A percentile compares a stretch with the other conserved stretches of the same genome.
Evolutionary conservation across 139 green algal genomes (phyloP).

Genomic region (Chlorella sp.): DNA sequence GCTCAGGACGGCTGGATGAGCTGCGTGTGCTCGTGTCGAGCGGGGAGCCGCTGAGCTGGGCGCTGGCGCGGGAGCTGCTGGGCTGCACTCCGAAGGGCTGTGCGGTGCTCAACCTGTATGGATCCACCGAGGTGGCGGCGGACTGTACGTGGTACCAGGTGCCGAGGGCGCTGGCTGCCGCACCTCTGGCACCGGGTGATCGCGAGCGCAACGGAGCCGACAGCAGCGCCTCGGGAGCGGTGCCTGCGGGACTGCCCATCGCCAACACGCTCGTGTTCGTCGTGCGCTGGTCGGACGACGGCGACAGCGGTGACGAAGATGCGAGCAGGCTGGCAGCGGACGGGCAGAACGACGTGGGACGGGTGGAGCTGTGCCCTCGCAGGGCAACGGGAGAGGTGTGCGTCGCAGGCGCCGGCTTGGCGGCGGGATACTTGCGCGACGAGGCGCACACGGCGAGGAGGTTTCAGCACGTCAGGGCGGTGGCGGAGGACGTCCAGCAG

Average conservation of each 20-base stretch:
- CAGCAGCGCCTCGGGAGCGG: too few relatives aligned
- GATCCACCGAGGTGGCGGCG: conserved; percentile 20
- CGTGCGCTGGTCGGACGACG: neutral
- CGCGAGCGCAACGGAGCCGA: too few relatives aligned
- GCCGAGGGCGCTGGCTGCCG: neutral
- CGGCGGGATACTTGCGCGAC: conserved; percentile 29
- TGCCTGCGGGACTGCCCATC: neutral
- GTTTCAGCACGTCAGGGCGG: too few relatives aligned
- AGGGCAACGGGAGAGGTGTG: conserved; percentile 38
- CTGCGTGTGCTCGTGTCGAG: conserved; percentile 45
- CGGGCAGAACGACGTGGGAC: too few relatives aligned
- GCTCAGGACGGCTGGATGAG: neutral
- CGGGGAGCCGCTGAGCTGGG: conserved; percentile 39
- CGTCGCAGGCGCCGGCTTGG: conserved; percentile 34
- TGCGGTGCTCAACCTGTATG: conserved; percentile 55
- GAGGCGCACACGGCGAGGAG: neutral
- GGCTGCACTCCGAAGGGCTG: conserved; percentile 18
- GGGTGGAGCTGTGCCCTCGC: too few relatives aligned
- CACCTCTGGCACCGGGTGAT: too few relatives aligned
- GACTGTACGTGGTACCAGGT: conserved; percentile 12
- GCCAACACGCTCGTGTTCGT: neutral
- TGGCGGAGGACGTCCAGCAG: too few relatives aligned
- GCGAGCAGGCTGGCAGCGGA: too few relatives aligned
- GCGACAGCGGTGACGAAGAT: too few relatives aligned
- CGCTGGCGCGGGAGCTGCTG: conserved; percentile 27